Evolutionary conservation across 371 early-diverging fungal genomes (phyloP), one percentile per base, ranked within the genome.

Genomic region (Apophysomyces ossiformis): DNA sequence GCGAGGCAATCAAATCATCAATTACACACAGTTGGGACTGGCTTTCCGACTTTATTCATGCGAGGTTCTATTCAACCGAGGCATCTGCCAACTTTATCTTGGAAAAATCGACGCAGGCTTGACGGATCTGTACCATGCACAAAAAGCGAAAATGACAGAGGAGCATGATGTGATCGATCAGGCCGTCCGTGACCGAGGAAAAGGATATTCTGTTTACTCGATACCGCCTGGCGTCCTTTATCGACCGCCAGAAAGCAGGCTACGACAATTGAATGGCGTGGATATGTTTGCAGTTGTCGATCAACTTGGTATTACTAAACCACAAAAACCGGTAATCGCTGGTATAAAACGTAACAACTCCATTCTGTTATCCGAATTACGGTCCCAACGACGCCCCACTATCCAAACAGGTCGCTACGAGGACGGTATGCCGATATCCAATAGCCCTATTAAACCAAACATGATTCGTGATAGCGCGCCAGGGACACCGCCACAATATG

Each of bases 1-100:
- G 54, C 90, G 98, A 39, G 93, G 94, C 43, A 96, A 95, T 76
- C 81, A 87, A 68, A 85, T 89, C 47, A 96, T 97, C 70, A 96
- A 98, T 80, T 98, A 98, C 76, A 90, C 89, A 60, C 98, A 98
- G 74, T 82, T 98, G 54, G 98, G 97, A 4, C 85, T 97, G 43
- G 83, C 89, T 58, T 95, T 89, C 81, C 90, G 92, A 74, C 87
- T 97, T 35, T 93, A 91, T 74, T 78, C 92, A 13, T 95, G 93
- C 73, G 94, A 97, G 75, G 91, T 95, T 35, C 69, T 92, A 59
- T 96, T 94, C 80, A 97, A 97, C 71, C 89, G 95, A 21, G 96
- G 92, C 0, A 85, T 97, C 16, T 93, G 93, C 72, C 87, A 89
- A 63, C 82, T 93, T 7, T 89, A 92, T 37, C 69, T 95, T 39